Evolutionary conservation across 768 basidiomycete species (phyloP).

Genomic region (Suillus fuscotomentosus): DNA sequence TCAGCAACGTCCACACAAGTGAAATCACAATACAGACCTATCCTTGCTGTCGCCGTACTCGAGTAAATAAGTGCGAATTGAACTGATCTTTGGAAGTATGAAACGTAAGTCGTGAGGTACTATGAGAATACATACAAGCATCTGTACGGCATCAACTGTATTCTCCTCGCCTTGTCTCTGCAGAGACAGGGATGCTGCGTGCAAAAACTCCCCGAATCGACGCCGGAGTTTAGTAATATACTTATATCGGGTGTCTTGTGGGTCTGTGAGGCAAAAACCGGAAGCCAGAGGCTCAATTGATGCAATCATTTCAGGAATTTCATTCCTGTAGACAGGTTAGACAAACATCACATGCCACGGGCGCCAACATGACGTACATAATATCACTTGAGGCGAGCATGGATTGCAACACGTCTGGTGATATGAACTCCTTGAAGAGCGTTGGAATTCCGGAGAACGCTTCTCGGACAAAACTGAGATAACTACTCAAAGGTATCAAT

Average conservation of each 20-base stretch:
- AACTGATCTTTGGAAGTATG: conserved; percentile 17
- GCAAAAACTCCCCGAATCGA: conserved; percentile 69
- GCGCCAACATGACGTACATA: conserved; percentile 44
- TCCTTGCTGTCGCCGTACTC: conserved; percentile 76
- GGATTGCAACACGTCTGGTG: conserved; percentile 45
- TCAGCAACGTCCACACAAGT: conserved; percentile 1
- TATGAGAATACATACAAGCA: conserved; percentile 5
- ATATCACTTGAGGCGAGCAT: conserved; percentile 60
- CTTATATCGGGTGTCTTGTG: conserved; percentile 60
- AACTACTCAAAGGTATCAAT: conserved; percentile 34
- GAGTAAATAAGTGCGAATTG: conserved; percentile 69
- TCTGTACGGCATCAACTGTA: conserved; percentile 77
- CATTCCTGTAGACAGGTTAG: conserved; percentile 44
- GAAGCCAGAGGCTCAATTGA: conserved; percentile 58
- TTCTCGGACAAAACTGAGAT: conserved; percentile 70
- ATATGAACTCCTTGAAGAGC: conserved; percentile 51
- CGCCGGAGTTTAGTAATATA: conserved; percentile 55
- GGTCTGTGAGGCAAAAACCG: conserved; percentile 67
- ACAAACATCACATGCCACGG: not conserved
- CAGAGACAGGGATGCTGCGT: conserved; percentile 64
- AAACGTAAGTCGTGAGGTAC: not conserved
- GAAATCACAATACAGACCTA: conserved; percentile 26
- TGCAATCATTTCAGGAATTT: conserved; percentile 77
- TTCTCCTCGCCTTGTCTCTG: conserved; percentile 77
- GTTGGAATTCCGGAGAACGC: conserved; percentile 76